These are phyloP conservation scores for Pichia sp. DNA, from an alignment of 1,139 yeast genomes.

Conservation along the genomic window DNA sequence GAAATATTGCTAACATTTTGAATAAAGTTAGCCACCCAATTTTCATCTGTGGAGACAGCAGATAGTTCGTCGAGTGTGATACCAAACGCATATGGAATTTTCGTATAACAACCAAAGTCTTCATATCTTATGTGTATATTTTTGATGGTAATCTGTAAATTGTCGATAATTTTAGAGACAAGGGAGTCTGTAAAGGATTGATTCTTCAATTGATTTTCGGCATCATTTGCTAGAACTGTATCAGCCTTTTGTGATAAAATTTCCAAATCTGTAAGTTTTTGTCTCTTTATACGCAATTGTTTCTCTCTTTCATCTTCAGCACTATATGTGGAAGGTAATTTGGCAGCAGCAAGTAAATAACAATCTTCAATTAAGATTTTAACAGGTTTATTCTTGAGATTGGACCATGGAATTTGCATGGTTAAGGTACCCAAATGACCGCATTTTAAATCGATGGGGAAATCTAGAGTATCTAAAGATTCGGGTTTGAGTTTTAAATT, in stretches of 20 bases:
- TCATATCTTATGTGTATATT: slow-evolving; percentile 91
- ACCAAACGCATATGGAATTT: slow-evolving; percentile 76
- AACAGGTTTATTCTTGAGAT: slow-evolving; percentile 87
- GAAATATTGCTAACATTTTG: slow-evolving; percentile 63
- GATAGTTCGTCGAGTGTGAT: slow-evolving; percentile 78
- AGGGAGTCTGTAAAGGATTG: slow-evolving; percentile 84
- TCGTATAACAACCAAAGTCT: slow-evolving; percentile 59
- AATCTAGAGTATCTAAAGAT: slow-evolving; percentile 75
- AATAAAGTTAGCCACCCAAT: slow-evolving; percentile 84
- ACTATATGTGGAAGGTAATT: slow-evolving; percentile 45
- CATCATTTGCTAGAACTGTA: slow-evolving; percentile 19
- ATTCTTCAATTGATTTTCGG: slow-evolving; percentile 43
- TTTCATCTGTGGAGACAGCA: slow-evolving; percentile 80
- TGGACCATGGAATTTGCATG: slow-evolving; percentile 95
- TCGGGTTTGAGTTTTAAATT: slow-evolving; percentile 72
- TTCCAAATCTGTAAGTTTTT: slow-evolving; percentile 65
- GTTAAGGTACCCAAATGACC: slow-evolving; percentile 90
- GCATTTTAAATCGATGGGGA: slow-evolving; percentile 84
- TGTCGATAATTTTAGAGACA: slow-evolving; percentile 85
- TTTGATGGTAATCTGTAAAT: slow-evolving; percentile 85
- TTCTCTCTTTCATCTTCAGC: slow-evolving; percentile 61
- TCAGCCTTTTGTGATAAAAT: slow-evolving; percentile 33
- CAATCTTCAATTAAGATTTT: slow-evolving; percentile 86
- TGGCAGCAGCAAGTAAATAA: slow-evolving; percentile 74
- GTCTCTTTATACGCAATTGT: slow-evolving; percentile 58